Conservation (phyloP, 2,329 filamentous ascomycete species). For the Calonectria fujianensis region DNA sequence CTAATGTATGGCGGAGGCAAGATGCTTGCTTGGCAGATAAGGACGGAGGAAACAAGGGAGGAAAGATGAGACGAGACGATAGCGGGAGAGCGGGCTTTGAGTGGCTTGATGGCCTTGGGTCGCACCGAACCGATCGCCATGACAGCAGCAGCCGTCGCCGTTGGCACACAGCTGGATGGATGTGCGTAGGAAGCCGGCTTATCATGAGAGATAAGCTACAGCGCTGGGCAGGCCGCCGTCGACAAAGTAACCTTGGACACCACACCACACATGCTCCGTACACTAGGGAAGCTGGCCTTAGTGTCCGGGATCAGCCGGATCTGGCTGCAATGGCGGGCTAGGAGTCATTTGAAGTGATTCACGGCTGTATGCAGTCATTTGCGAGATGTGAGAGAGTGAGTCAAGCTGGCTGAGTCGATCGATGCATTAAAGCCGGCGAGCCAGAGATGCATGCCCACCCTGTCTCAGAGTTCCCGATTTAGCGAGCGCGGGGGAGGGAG, state of each 20-base stretch:
- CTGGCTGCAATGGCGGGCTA: slow-evolving; percentile 20
- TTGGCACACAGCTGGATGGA: slow-evolving; percentile 14
- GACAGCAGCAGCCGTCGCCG: slow-evolving; percentile 15
- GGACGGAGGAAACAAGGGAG: slow-evolving; percentile 22
- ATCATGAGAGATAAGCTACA: slow-evolving; percentile 33
- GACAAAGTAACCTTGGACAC: slow-evolving; percentile 19
- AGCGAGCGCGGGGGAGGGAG: not conserved
- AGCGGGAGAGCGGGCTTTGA: slow-evolving; percentile 22
- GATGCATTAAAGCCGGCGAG: slow-evolving; percentile 29
- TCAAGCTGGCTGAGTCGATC: slow-evolving; percentile 21
- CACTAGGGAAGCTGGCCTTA: slow-evolving; percentile 11
- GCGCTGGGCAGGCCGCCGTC: slow-evolving; percentile 1
- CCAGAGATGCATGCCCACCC: slow-evolving; percentile 27
- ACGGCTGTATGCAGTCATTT: slow-evolving; percentile 8
- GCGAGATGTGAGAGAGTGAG: slow-evolving; percentile 24
- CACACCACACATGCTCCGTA: slow-evolving; percentile 9
- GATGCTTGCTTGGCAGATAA: slow-evolving; percentile 18
- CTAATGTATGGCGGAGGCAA: slow-evolving; percentile 7
- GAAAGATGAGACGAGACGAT: slow-evolving; percentile 23
- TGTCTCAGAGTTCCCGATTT: slow-evolving; percentile 33
- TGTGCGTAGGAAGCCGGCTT: slow-evolving; percentile 20
- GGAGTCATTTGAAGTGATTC: slow-evolving; percentile 19
- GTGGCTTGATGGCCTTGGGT: slow-evolving; percentile 27
- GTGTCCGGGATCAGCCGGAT: slow-evolving; percentile 36
- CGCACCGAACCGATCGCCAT: slow-evolving; percentile 31